A percentile compares a stretch with the other conserved stretches of the same genome.
Conservation (phyloP, 2,329 filamentous ascomycete genomes). For the Penicillium sp. region DNA sequence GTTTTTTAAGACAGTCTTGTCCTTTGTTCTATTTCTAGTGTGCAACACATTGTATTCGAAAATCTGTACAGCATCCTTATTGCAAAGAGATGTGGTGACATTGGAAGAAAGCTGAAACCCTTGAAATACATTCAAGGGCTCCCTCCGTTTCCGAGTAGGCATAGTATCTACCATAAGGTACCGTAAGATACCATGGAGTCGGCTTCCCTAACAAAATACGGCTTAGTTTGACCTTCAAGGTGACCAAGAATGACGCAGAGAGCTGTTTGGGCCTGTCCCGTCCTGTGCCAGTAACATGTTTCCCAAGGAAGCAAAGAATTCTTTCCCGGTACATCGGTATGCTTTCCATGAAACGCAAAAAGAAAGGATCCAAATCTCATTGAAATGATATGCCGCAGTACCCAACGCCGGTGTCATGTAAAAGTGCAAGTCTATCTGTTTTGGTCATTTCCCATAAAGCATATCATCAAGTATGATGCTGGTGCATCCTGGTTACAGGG, state of each 20-base stretch:
- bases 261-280: neutral
- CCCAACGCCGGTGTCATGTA: conserved; percentile 12
- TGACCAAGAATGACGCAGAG: neutral
- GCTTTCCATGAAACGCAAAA: neutral
- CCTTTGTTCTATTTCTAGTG: neutral
- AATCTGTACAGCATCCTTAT: too few relatives aligned
- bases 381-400: neutral
- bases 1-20: neutral
- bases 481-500: neutral
- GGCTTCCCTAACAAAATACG: neutral
- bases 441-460: conserved; percentile 20
- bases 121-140: neutral
- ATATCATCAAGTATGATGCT: conserved; percentile 6
- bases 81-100: neutral
- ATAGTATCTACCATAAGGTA: neutral
- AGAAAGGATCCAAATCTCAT: neutral
- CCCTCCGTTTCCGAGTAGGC: neutral
- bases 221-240: neutral
- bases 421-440: conserved; percentile 18
- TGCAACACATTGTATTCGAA: neutral
- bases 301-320: neutral
- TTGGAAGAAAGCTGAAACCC: neutral
- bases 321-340: neutral
- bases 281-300: neutral
- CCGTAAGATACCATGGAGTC: neutral